Evolutionary conservation across 2,329 filamentous ascomycete genomes (phyloP).

Genomic region (Aspergillus japonicus): DNA sequence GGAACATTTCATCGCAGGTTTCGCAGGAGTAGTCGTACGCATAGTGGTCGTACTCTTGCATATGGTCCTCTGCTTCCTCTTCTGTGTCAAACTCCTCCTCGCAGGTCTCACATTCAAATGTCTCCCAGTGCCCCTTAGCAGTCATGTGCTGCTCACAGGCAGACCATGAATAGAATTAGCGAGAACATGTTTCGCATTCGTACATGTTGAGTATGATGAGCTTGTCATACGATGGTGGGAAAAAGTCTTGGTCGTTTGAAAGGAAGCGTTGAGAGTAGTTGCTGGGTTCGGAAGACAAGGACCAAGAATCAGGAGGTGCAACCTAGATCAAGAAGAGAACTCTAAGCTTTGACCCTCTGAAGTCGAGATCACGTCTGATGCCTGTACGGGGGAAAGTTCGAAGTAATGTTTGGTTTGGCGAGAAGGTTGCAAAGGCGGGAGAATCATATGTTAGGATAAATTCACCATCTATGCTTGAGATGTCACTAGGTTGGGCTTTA

Average conservation of each 20-base stretch:
- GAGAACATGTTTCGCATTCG: constrained; percentile 18
- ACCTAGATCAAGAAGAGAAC: neutral
- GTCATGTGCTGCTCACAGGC: constrained; percentile 23
- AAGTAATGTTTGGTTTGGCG: too few species aligned
- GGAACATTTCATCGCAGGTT: neutral
- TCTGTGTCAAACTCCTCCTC: neutral
- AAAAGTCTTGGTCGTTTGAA: neutral
- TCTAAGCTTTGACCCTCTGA: too few species aligned
- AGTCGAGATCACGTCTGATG: too few species aligned
- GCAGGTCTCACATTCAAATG: constrained; percentile 26
- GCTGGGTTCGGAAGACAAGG: neutral
- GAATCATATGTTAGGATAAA: too few species aligned
- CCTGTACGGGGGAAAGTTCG: too few species aligned
- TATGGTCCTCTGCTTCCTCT: constrained; percentile 19
- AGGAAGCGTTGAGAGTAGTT: neutral
- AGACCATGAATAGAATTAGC: constrained; percentile 8
- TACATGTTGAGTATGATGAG: constrained; percentile 2
- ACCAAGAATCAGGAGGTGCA: neutral
- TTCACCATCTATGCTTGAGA: too few species aligned
- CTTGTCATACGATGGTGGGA: neutral
- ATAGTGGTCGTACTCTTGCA: constrained; percentile 23
- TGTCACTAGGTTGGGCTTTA: too few species aligned
- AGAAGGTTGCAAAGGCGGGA: too few species aligned
- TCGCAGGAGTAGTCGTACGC: constrained; percentile 7
- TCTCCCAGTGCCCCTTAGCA: constrained; percentile 22